Evolutionary conservation across 495 filamentous ascomycete genomes (phyloP).

Genomic region (Penicillium dipodomyicola): DNA sequence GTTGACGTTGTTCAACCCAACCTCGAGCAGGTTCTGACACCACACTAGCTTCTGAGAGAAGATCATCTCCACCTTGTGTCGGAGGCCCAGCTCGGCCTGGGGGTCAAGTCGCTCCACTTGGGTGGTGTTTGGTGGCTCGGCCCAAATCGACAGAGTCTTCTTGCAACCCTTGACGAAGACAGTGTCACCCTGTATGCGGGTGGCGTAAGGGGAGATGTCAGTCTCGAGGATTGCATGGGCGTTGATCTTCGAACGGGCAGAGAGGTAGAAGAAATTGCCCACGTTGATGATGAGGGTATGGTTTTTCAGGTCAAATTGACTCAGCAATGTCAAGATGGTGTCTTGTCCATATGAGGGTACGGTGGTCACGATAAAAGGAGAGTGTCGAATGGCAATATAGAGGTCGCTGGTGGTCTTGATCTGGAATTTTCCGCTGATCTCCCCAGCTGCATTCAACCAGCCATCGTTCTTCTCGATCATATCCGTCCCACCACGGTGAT

Average conservation of each 20-base stretch:
- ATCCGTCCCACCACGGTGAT: conserved; percentile 17
- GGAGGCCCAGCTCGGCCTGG: conserved; percentile 11
- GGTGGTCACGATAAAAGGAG: conserved; percentile 17
- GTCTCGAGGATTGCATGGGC: conserved; percentile 19
- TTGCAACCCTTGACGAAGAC: conserved; percentile 22
- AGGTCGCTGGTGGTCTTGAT: conserved; percentile 22
- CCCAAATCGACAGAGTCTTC: conserved; percentile 22
- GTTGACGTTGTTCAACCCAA: conserved; percentile 24
- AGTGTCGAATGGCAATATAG: conserved; percentile 17
- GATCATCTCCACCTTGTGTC: conserved; percentile 16
- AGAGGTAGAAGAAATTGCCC: conserved; percentile 26
- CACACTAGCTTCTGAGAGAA: conserved; percentile 19
- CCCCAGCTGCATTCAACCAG: conserved; percentile 18
- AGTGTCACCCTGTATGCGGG: conserved; percentile 12
- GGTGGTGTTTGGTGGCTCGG: conserved; percentile 13
- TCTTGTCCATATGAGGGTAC: conserved; percentile 22
- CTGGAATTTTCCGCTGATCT: conserved; percentile 15
- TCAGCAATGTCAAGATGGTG: conserved; percentile 15
- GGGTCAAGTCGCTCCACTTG: conserved; percentile 12
- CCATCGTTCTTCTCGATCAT: conserved; percentile 21
- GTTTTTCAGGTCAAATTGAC: conserved; percentile 16
- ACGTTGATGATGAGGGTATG: conserved; percentile 23
- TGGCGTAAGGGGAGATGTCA: conserved; percentile 22
- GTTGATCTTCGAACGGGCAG: conserved; percentile 21
- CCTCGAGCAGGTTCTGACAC: conserved; percentile 19